Evolutionary conservation across 2,329 filamentous ascomycete genomes (phyloP), one percentile per base, ranked within the genome.

Genomic region (Dendrostoma leiphaemia): DNA sequence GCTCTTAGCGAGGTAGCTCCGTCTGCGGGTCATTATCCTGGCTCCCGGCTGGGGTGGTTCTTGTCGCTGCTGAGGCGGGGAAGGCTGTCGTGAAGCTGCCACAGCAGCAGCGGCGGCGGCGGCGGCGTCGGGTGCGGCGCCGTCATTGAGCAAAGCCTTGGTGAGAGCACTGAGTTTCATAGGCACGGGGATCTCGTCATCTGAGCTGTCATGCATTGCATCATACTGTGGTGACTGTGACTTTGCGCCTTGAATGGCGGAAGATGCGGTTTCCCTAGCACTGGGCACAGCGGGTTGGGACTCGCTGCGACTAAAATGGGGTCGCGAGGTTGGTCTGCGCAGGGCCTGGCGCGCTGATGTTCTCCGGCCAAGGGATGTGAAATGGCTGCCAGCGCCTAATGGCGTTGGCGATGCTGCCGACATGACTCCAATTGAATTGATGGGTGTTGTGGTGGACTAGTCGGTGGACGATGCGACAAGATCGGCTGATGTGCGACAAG

Each of bases 101-200:
- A 64, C 65, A 60, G 60, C 72, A 58, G 45, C 50, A 6, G 62
- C 60, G 3, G 58, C 56, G 4, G 59, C 60, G 67, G 64, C 69
- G 35, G 75, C 76, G 54, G 75, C 72, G 51, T 78, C 76, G 46
- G 63, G 69, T 59, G 77, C 75, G 47, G 78, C 75, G 40, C 82
- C 81, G 56, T 86, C 83, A 54, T 84, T 83, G 23, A 97, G 79
- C 15, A 97, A 78, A 19, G 91, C 92, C 67, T 94, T 93, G 46
- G 93, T 96, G 61, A 94, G 83, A 64, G 92, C 91, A 68, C 91
- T 97, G 68, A 97, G 88, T 74, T 94, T 95, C 83, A 94, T 91
- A 64, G 91, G 91, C 62, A 90, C 88, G 15, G 89, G 89, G 26
- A 95, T 90, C 71, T 97, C 93, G 65, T 97, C 93, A 71, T 97